Evolutionary conservation across 371 early-diverging fungal species (phyloP).

Genomic region (Nematocida ausubeli): DNA sequence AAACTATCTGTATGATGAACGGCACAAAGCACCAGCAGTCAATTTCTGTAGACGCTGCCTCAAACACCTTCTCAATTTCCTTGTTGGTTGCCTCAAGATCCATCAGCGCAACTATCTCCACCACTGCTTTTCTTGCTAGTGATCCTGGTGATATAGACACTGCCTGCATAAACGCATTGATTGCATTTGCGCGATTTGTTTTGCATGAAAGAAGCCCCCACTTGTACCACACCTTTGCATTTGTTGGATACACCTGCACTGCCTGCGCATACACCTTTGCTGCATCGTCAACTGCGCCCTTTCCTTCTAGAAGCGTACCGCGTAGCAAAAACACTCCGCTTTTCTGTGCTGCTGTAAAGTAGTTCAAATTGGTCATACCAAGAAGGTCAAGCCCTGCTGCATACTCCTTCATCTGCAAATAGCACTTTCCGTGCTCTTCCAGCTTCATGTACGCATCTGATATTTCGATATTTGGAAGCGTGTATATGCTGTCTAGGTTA

Average conservation of each 20-base stretch:
- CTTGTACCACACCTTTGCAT: constrained; percentile 87
- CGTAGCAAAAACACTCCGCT: constrained; percentile 93
- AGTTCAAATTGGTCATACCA: constrained; percentile 90
- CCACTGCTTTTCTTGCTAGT: constrained; percentile 43
- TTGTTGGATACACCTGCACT: constrained; percentile 78
- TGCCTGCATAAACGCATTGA: constrained; percentile 90
- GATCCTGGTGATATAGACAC: constrained; percentile 35
- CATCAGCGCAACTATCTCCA: constrained; percentile 48
- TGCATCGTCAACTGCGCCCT: constrained; percentile 74
- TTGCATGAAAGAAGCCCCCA: constrained; percentile 90
- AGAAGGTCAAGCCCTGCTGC: constrained; percentile 85
- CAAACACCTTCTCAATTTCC: constrained; percentile 49
- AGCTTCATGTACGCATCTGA: constrained; percentile 90
- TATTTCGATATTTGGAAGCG: constrained; percentile 95
- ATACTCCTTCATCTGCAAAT: constrained; percentile 75
- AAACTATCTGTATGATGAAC: constrained; percentile 60
- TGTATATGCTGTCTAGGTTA: constrained; percentile 86
- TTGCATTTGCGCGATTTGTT: constrained; percentile 72
- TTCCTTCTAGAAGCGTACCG: constrained; percentile 71
- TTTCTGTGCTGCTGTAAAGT: constrained; percentile 82
- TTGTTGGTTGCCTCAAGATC: neutral
- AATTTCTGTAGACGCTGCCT: constrained; percentile 24
- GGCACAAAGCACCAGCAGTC: constrained; percentile 58
- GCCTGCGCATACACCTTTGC: constrained; percentile 84
- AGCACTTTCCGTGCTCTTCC: constrained; percentile 93